These are phyloP conservation scores for Ormosia emarginata DNA, from an alignment of 306 rosid genomes.

Conservation along the genomic window DNA sequence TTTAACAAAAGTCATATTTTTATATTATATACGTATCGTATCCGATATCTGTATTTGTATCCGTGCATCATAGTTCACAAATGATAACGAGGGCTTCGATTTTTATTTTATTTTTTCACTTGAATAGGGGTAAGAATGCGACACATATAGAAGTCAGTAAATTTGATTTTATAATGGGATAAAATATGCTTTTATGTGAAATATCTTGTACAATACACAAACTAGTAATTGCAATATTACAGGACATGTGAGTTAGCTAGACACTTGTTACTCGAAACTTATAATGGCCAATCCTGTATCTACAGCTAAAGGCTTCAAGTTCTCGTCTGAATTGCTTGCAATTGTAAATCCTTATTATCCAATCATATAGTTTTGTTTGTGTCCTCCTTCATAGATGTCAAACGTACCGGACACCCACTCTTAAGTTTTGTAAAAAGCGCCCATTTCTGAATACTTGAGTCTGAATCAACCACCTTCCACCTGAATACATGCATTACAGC, in stretches of 20 bases:
- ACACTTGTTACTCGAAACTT: background rate
- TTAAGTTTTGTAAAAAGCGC: conserved; percentile 64
- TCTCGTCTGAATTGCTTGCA: background rate
- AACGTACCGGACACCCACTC: conserved; percentile 64
- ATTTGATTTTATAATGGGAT: background rate
- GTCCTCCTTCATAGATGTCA: conserved; percentile 28
- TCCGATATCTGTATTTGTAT: no score
- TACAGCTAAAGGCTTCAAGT: background rate
- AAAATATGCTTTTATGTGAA: background rate
- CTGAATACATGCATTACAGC: conserved; percentile 24
- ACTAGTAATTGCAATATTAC: background rate
- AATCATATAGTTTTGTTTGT: background rate
- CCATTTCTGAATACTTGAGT: conserved; percentile 73
- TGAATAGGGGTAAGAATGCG: background rate
- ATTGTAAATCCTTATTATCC: background rate
- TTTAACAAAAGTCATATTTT: no score
- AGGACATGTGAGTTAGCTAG: background rate
- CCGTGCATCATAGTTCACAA: background rate
- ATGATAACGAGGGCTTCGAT: no score
- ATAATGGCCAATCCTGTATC: background rate
- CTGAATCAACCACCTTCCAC: conserved; percentile 70
- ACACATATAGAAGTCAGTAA: background rate
- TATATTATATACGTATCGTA: no score
- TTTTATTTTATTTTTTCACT: background rate
- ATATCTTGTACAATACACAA: background rate